Base-by-base conservation (phyloP, 169 alveolate species). In the Cryptosporidium ubiquitum region DNA sequence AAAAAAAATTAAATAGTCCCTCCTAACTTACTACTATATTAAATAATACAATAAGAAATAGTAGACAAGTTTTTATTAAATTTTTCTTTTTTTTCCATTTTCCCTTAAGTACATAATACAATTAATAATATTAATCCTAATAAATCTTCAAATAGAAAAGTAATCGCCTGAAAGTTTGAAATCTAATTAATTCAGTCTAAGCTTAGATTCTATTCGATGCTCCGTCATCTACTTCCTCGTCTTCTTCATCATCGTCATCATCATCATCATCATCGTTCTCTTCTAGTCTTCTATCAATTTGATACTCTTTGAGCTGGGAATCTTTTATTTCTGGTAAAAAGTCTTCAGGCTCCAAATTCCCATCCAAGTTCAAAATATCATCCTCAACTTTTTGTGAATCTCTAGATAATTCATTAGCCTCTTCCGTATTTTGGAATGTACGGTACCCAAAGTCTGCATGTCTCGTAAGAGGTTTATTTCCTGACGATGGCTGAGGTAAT, bases 371-470 rank as follows among this genome's bases (percentile, higher is more conserved):
- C 29, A 74, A 55, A 35, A 74, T 74, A 37, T 31, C 69, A 10
- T 35, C 31, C 29, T 4, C 55, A 4, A 40, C 35, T 2, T 71
- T 33, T 18, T 55, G 37, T 7, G 42, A 40, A 29, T 35, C 64
- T 20, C 86, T 74, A 35, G 35, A 55, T 3, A 26, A 64, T 5
- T 31, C 51, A 9, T 33, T 31, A 18, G 16, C 52, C 5, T 64
- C 71, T 35, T 74, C 55, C 6, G 42, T 2, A 4, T 74, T 33
- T 14, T 58, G 57, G 68, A 74, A 74, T 31, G 86, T 74, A 10
- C 86, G 68, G 70, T 74, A 74, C 42, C 73, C 86, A 57, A 74
- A 74, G 33, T 74, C 86, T 52, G 86, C 86, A 58, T 74, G 86
- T 20, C 70, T 74, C 0, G 86, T 58, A 18, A 74, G 49, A 35